Evolutionary conservation across 2,329 filamentous ascomycete species (phyloP), one percentile per base, ranked within the genome.

Genomic region (Verticillium alfalfae): DNA sequence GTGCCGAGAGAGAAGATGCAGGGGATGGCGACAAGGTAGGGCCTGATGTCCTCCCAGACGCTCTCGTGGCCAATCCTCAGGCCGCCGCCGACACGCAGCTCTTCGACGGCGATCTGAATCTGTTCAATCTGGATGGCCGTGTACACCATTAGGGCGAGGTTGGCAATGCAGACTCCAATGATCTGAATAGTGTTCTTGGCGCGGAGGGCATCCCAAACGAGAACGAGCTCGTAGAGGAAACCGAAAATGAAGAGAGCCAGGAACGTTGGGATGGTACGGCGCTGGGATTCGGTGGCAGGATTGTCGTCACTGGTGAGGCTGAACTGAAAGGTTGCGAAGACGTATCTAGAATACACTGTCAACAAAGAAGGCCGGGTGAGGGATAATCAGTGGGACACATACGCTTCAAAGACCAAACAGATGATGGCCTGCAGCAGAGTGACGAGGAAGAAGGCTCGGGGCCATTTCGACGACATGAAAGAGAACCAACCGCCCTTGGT

Each of bases 111-210:
- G 54, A 88, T 86, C 58, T 87, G 77, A 70, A 98, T 96, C 77
- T 98, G 93, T 67, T 96, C 90, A 69, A 93, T 90, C 76, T 99
- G 94, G 62, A 98, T 92, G 37, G 91, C 88, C 3, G 94, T 93
- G 73, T 99, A 99, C 65, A 98, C 87, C 71, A 98, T 84, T 67
- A 99, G 86, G 49, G 92, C 94, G 37, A 95, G 76, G 76, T 99
- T 98, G 78, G 95, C 95, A 62, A 96, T 79, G 77, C 94, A 97
- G 36, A 99, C 84, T 55, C 95, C 95, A 68, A 99, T 98, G 73
- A 98, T 84, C 76, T 99, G 95, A 81, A 99, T 99, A 12, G 95
- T 99, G 78, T 99, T 99, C 77, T 97, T 97, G 72, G 94, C 82
- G 65, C 93, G 88, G 62, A 99, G 82, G 16, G 94, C 95, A 79